phyloP scores from a whole-genome alignment of 805 yeast species.

The Metschnikowia cerradonensis region DNA sequence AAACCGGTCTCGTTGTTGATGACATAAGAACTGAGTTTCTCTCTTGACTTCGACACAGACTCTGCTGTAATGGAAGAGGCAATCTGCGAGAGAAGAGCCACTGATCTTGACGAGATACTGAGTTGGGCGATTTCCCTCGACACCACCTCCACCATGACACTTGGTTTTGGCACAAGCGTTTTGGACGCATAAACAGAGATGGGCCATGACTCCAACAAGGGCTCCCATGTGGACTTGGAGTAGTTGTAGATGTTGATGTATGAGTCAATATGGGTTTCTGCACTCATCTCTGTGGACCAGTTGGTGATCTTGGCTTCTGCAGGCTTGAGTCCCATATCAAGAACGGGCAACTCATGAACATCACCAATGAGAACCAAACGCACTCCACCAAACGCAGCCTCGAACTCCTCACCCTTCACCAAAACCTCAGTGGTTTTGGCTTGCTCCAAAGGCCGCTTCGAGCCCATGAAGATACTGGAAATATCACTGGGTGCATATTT shows the following conservation, averaged over 20 bases:
- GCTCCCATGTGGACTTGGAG: conserved; percentile 92
- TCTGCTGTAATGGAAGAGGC: conserved; percentile 54
- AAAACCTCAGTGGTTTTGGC: conserved; percentile 28
- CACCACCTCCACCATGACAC: conserved; percentile 61
- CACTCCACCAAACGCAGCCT: conserved; percentile 66
- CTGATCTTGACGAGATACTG: conserved; percentile 75
- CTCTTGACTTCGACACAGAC: conserved; percentile 57
- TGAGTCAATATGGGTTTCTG: conserved; percentile 61
- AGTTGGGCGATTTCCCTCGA: conserved; percentile 75
- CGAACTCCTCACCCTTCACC: conserved; percentile 65
- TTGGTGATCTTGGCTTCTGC: conserved; percentile 66
- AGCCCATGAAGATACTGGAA: conserved; percentile 36
- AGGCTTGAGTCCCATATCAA: conserved; percentile 70
- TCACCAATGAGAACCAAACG: conserved; percentile 85
- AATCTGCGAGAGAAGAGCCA: conserved; percentile 72
- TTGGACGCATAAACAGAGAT: conserved; percentile 66
- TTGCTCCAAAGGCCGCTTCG: conserved; percentile 27
- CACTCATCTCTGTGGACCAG: conserved; percentile 83
- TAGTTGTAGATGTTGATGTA: conserved; percentile 79
- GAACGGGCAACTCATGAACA: conserved; percentile 82
- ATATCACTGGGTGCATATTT: conserved; percentile 67
- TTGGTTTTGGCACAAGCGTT: conserved; percentile 40
- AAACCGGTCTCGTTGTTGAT: conserved; percentile 83
- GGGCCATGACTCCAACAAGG: conserved; percentile 85
- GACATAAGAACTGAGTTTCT: conserved; percentile 76